phyloP scores from a whole-genome alignment of 805 yeast species.

The Cyberlindnera maritima region DNA sequence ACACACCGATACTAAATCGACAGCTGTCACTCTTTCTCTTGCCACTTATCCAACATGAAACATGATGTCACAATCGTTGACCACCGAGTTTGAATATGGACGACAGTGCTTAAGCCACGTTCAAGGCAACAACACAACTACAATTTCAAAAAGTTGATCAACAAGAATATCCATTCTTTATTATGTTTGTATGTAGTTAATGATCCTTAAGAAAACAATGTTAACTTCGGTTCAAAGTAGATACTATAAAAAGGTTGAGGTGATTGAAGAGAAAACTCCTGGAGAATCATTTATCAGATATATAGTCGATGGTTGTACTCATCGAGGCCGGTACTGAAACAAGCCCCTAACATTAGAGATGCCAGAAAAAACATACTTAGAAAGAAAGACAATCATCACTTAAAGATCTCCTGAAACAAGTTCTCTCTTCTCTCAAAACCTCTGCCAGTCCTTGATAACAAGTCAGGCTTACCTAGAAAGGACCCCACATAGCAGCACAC shows the following conservation, averaged over 20 bases:
- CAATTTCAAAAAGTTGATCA: background rate
- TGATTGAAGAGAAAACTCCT: background rate
- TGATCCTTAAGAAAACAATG: too few relatives aligned
- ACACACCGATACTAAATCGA: too few relatives aligned
- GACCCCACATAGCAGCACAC: background rate
- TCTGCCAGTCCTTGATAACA: too few relatives aligned
- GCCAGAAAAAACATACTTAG: slow-evolving; percentile 70
- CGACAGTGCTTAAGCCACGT: too few relatives aligned
- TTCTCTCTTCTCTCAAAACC: background rate
- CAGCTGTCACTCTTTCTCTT: too few relatives aligned
- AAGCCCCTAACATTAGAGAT: slow-evolving; percentile 85
- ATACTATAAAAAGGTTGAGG: background rate
- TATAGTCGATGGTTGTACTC: slow-evolving; percentile 70
- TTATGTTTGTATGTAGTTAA: too few relatives aligned
- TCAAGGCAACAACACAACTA: too few relatives aligned
- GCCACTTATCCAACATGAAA: too few relatives aligned
- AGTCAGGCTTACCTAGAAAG: background rate
- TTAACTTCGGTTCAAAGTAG: too few relatives aligned
- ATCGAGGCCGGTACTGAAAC: slow-evolving; percentile 60
- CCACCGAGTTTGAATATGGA: too few relatives aligned
- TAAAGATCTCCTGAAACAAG: slow-evolving; percentile 1
- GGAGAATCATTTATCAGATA: slow-evolving; percentile 45
- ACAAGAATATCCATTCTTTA: too few relatives aligned
- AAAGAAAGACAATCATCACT: slow-evolving; percentile 24
- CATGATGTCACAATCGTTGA: too few relatives aligned